Evolutionary conservation across 371 early-diverging fungal species (phyloP).

Genomic region (Syncephalastrum contaminatum): DNA sequence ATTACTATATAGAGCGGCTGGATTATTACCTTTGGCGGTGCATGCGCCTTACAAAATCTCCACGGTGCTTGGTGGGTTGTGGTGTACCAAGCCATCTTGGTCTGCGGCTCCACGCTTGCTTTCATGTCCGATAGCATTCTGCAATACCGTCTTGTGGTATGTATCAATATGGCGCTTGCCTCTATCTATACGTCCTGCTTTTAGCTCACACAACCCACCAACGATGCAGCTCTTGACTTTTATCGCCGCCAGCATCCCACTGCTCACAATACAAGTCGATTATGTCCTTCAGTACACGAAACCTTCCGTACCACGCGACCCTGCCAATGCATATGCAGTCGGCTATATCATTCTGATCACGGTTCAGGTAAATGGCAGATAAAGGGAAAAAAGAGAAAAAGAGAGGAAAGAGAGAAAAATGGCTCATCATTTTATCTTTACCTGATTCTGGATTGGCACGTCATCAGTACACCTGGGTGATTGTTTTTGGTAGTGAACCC

Average conservation of each 20-base stretch:
- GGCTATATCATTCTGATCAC: slow-evolving; percentile 37
- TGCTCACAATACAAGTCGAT: slow-evolving; percentile 42
- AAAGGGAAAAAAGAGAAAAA: background rate
- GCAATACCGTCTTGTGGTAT: slow-evolving; percentile 39
- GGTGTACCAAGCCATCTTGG: slow-evolving; percentile 31
- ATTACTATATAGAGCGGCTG: slow-evolving; percentile 27
- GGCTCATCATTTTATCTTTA: background rate
- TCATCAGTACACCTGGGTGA: slow-evolving; percentile 32
- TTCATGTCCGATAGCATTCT: slow-evolving; percentile 24
- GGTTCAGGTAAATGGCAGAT: slow-evolving; percentile 44
- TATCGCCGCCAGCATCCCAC: slow-evolving; percentile 39
- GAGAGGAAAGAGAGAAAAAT: background rate
- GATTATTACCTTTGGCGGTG: slow-evolving; percentile 35
- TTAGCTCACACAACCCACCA: background rate
- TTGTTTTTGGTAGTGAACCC: slow-evolving; percentile 37
- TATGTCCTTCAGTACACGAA: slow-evolving; percentile 36
- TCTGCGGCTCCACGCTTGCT: slow-evolving; percentile 15
- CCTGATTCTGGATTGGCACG: background rate
- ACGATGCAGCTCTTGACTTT: slow-evolving; percentile 32
- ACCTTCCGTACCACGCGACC: slow-evolving; percentile 18
- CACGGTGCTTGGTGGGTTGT: slow-evolving; percentile 51
- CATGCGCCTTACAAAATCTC: slow-evolving; percentile 32
- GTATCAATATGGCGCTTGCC: background rate
- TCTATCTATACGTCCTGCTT: slow-evolving; percentile 2
- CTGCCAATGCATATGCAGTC: slow-evolving; percentile 31